These are phyloP conservation scores for Cryptosporidium meleagridis DNA, from an alignment of 169 alveolate species.

Conservation along the genomic window DNA sequence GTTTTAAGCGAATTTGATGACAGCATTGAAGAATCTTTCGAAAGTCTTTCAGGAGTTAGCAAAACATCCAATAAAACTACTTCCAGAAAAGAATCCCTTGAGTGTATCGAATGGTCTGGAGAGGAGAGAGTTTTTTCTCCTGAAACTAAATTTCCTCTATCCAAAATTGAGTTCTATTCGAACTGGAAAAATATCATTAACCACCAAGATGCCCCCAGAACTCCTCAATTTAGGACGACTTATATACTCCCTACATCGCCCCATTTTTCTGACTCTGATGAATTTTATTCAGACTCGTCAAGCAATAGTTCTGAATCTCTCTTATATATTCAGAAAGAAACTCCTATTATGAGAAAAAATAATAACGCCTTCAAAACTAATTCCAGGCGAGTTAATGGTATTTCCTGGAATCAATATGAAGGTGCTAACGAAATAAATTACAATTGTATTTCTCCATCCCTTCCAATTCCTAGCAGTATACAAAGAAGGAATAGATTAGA, in stretches of 20 bases:
- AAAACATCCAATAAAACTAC: background rate
- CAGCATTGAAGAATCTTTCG: conserved; percentile 1
- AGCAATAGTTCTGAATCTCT: conserved; percentile 23
- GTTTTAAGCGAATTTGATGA: conserved; percentile 29
- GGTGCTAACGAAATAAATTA: conserved; percentile 1
- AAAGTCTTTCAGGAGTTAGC: background rate
- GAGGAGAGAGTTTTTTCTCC: conserved; percentile 47
- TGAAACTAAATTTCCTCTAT: background rate
- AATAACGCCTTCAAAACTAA: background rate
- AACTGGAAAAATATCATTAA: conserved; percentile 31
- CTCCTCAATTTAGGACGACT: conserved; percentile 30
- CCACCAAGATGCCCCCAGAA: conserved; percentile 54
- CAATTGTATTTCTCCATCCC: conserved; percentile 16
- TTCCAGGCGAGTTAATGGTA: background rate
- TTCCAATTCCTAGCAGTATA: conserved; percentile 23
- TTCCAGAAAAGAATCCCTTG: conserved; percentile 13
- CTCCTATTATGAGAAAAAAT: background rate
- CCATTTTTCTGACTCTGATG: conserved; percentile 14
- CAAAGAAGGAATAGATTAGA: conserved; percentile 38
- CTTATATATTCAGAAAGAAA: background rate
- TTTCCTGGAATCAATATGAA: conserved; percentile 8
- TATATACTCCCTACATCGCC: background rate
- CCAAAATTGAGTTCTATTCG: conserved; percentile 22
- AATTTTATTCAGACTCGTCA: background rate
- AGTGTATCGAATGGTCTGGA: conserved; percentile 40